A percentile compares a stretch with the other conserved stretches of the same genome.
These are phyloP conservation scores for Penicillium bovifimosum DNA, from an alignment of 495 filamentous ascomycete species.

Conservation along the genomic window DNA sequence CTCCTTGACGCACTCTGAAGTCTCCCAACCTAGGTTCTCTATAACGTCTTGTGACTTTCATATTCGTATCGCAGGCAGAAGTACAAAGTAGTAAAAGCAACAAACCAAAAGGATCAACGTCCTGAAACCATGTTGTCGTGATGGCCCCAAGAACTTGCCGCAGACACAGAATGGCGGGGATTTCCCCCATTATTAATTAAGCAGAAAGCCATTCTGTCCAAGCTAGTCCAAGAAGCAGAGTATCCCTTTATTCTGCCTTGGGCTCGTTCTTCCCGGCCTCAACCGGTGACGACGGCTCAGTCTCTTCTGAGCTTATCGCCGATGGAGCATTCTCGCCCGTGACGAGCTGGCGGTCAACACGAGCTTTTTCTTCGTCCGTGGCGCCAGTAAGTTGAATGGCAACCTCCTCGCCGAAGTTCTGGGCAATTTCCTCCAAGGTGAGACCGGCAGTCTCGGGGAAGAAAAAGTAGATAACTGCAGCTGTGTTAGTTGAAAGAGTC, in stretches of 20 bases:
- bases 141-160: too few species aligned
- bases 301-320: not conserved
- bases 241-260: not conserved
- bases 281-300: not conserved
- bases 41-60: too few species aligned
- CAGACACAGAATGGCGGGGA: too few species aligned
- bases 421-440: constrained; percentile 47
- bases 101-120: too few species aligned
- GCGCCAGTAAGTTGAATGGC: constrained; percentile 32
- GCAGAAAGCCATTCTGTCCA: not conserved
- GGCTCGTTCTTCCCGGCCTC: not conserved
- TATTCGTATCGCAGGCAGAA: too few species aligned
- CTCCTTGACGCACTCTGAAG: too few species aligned
- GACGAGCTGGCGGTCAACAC: constrained; percentile 13
- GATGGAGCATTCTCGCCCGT: not conserved
- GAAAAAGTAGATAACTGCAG: constrained; percentile 43
- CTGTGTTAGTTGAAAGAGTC: not conserved
- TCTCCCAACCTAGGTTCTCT: too few species aligned
- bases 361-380: constrained; percentile 30
- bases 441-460: constrained; percentile 48
- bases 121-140: too few species aligned
- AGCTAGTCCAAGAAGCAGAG: too few species aligned
- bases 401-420: constrained; percentile 38
- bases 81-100: too few species aligned
- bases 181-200: too few species aligned